These are phyloP conservation scores for Bauhinia variegata DNA, from an alignment of 306 rosid genomes.

Conservation along the genomic window DNA sequence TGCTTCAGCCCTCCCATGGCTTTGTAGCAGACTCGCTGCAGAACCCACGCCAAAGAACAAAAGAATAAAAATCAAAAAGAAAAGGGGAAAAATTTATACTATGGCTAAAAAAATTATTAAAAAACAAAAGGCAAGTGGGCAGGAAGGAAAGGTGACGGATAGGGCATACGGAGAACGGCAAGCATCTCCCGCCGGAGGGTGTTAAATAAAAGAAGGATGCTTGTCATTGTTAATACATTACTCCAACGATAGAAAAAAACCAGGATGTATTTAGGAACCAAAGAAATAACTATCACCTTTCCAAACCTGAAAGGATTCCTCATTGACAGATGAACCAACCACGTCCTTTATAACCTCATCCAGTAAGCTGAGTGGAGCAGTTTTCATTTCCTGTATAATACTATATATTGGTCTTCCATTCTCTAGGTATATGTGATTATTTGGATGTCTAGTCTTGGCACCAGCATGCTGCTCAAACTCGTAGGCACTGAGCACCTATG, in stretches of 20 bases:
- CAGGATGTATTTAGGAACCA: slow-evolving; percentile 22
- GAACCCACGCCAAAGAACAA: slow-evolving; percentile 33
- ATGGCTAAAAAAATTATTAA: no score
- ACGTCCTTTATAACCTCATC: slow-evolving; percentile 78
- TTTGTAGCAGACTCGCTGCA: slow-evolving; percentile 69
- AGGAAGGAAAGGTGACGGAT: not conserved
- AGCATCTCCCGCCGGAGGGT: no score
- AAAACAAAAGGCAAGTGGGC: no score
- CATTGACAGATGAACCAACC: slow-evolving; percentile 81
- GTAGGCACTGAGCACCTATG: slow-evolving; percentile 88
- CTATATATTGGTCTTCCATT: slow-evolving; percentile 89
- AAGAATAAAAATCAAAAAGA: slow-evolving; percentile 10
- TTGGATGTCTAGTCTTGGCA: slow-evolving; percentile 92
- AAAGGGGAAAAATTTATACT: slow-evolving; percentile 7
- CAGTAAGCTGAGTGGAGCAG: slow-evolving; percentile 69
- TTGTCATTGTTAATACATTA: not conserved
- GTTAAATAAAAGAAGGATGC: no score
- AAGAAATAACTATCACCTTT: slow-evolving; percentile 63
- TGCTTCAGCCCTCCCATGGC: slow-evolving; percentile 45
- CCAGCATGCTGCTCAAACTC: slow-evolving; percentile 99
- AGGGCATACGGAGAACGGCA: slow-evolving; percentile 19
- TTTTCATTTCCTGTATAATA: slow-evolving; percentile 85
- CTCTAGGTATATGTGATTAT: slow-evolving; percentile 91
- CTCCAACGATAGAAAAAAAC: not conserved
- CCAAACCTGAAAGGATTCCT: slow-evolving; percentile 69